phyloP scores from a whole-genome alignment of 1,284 basidiomycete species.

The Lignosus rhinocerotis region DNA sequence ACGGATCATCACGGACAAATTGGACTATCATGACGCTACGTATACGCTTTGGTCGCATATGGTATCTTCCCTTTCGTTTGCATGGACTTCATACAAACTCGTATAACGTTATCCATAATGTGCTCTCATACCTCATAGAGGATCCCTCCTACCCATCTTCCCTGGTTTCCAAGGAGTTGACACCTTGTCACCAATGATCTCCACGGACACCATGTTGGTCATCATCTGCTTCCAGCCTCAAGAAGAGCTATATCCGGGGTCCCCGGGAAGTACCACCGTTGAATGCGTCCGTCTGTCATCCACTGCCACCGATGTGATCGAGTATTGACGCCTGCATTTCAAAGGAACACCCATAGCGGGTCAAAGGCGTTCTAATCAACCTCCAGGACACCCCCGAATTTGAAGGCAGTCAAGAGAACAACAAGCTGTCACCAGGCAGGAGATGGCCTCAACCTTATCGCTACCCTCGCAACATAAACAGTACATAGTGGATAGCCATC shows the following conservation, averaged over 20 bases:
- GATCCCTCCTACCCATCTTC: no score
- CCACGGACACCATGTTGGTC: no score
- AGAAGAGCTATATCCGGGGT: no score
- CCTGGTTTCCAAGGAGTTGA: no score
- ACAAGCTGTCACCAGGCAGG: background rate
- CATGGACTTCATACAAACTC: conserved; percentile 14
- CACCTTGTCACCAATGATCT: no score
- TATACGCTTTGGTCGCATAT: conserved; percentile 19
- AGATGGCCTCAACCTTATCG: background rate
- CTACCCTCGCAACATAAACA: background rate
- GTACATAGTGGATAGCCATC: no score
- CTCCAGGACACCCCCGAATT: background rate
- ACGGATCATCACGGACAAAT: conserved; percentile 20
- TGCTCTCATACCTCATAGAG: conserved; percentile 1
- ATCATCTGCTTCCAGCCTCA: no score
- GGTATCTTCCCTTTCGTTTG: conserved; percentile 6
- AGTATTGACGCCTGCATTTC: background rate
- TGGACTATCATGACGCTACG: conserved; percentile 24
- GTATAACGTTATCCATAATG: conserved; percentile 19
- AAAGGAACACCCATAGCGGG: background rate
- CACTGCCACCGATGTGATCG: background rate
- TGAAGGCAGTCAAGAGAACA: background rate
- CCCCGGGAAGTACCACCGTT: no score
- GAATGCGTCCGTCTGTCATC: no score
- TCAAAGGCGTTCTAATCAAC: background rate